These are phyloP conservation scores for Hansenula sp. DNA, from an alignment of 1,139 yeast genomes.

Conservation along the genomic window DNA sequence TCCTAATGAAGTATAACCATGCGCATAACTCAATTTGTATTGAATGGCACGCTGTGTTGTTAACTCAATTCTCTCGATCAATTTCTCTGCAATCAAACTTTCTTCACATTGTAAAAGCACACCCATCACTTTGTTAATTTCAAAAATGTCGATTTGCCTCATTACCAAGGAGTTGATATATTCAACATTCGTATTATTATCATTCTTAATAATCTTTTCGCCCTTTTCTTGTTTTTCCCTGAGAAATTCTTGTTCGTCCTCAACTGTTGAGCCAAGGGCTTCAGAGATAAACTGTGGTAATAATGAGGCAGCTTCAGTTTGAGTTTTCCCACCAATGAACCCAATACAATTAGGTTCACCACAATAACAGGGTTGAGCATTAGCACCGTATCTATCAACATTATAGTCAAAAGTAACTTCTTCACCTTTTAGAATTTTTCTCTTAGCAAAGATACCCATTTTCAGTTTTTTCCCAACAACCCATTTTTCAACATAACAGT, in stretches of 20 bases:
- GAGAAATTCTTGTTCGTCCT: slow-evolving; percentile 60
- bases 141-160: slow-evolving; percentile 47
- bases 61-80: slow-evolving; percentile 61
- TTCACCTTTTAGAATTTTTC: slow-evolving; percentile 72
- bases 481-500: slow-evolving; percentile 96
- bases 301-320: slow-evolving; percentile 82
- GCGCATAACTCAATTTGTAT: slow-evolving; percentile 64
- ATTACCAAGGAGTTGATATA: slow-evolving; percentile 61
- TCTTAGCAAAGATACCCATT: slow-evolving; percentile 93
- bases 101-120: slow-evolving; percentile 79
- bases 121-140: slow-evolving; percentile 78
- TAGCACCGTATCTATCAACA: slow-evolving; percentile 94
- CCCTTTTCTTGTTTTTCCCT: slow-evolving; percentile 51
- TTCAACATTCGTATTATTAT: slow-evolving; percentile 59
- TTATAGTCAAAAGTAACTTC: slow-evolving; percentile 95
- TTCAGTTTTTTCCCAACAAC: slow-evolving; percentile 84
- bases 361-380: slow-evolving; percentile 91
- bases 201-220: slow-evolving; percentile 44
- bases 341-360: slow-evolving; percentile 92
- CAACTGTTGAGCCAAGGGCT: slow-evolving; percentile 76
- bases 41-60: slow-evolving; percentile 56
- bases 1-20: slow-evolving; percentile 82
- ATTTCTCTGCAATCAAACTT: slow-evolving; percentile 55
- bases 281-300: slow-evolving; percentile 82
- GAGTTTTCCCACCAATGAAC: slow-evolving; percentile 93